Evolutionary conservation across 495 filamentous ascomycete species (phyloP).

Genomic region (Penicillium maclennaniae): DNA sequence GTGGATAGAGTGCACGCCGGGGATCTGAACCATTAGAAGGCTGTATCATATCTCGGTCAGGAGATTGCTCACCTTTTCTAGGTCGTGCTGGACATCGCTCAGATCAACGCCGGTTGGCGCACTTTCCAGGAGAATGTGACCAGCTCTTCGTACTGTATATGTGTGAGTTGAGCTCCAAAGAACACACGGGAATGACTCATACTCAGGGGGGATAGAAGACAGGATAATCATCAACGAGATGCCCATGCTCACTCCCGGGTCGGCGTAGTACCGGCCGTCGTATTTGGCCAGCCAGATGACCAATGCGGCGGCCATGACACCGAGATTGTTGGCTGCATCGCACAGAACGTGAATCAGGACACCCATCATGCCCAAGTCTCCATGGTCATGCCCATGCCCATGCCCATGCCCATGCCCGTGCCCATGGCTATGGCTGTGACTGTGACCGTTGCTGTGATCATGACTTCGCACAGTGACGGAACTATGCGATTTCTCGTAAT

Average conservation of each 20-base stretch:
- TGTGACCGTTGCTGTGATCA: constrained; percentile 5
- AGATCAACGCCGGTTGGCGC: constrained; percentile 72
- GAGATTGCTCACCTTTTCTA: constrained; percentile 35
- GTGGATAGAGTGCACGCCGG: constrained; percentile 43
- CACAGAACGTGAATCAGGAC: constrained; percentile 48
- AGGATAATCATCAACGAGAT: constrained; percentile 44
- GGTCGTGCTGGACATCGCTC: constrained; percentile 73
- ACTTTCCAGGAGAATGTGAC: constrained; percentile 73
- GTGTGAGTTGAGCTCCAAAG: constrained; percentile 1
- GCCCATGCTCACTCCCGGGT: constrained; percentile 44
- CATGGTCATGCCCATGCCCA: constrained; percentile 32
- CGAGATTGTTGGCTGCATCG: constrained; percentile 49
- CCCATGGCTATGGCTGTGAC: constrained; percentile 35
- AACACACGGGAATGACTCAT: not conserved
- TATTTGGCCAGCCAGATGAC: constrained; percentile 42
- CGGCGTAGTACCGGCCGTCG: constrained; percentile 44
- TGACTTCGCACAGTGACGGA: constrained; percentile 1
- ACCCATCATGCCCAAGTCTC: constrained; percentile 43
- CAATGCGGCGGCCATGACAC: constrained; percentile 44
- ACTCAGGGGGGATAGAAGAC: constrained; percentile 41
- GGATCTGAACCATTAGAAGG: constrained; percentile 24
- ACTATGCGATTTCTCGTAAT: constrained; percentile 5
- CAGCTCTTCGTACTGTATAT: constrained; percentile 33
- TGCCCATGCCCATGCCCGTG: constrained; percentile 43
- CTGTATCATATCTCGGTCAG: not conserved